Base-by-base conservation (phyloP, 140 eudicot genomes). In the Stevia rebaudiana region DNA sequence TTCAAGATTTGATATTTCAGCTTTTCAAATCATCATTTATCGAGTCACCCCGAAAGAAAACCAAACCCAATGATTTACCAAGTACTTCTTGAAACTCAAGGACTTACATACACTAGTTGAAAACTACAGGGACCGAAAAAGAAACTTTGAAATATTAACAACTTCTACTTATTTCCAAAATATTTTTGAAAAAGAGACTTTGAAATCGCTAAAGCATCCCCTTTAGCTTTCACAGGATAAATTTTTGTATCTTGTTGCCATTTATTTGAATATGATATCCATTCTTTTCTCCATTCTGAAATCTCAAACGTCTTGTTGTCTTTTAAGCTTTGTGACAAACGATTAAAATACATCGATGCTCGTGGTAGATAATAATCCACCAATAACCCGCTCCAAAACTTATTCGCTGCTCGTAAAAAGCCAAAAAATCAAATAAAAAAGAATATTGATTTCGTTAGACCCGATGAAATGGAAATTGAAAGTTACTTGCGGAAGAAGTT, bases 321-420 rank as follows among this genome's bases (percentile, higher is more conserved):
- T 24, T 49, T 78, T 70, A 92, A 68, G 78, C 87, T 77, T 76
- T 53, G 71, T 3, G 74, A 75, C 63, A 92, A 54, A 49, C 63
- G 83, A 10, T 61, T 55, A 15, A 91, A 87, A 69, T 88, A 92
- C 82, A 81, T 75, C 0, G 86, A 75, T 16, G 98, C 98, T 15
- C 98, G 87, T 11, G 98, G 96, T 64, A 92, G 81, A 82, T 92
- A 85, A 71, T 92, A 92, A 18, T 67, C 82, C 39, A 67, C 84
- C 35, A 88, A 69, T 16, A 92, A 74, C 47, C 98, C 96, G 51
- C 96, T 88, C 96, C 98, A 92, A 58, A 88, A 83, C 80, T 92
- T 92, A 81, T 92, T 92, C 11, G 98, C 98, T 92, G 82, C 44
- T 6, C 59, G 58, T 44, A 65, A 48, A 70, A 66, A 35, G 12